Evolutionary conservation across 495 filamentous ascomycete genomes (phyloP), one percentile per base, ranked within the genome.

Genomic region (Lophiotrema nucula): DNA sequence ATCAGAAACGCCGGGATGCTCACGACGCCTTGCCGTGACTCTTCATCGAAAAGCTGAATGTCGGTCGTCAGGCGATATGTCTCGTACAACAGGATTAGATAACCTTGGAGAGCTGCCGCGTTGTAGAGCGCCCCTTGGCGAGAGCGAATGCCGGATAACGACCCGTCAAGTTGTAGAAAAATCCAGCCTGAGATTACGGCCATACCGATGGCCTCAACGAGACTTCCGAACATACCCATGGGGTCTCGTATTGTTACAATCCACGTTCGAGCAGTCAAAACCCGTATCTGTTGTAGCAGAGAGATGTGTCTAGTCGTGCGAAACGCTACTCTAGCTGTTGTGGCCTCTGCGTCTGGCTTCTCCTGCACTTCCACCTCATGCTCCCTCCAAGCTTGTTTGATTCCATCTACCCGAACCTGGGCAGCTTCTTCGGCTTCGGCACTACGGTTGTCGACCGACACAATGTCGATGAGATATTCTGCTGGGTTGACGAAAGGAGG

Each of bases 401-500:
- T 71, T 2, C 66, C 47, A 25, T 81, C 71, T 13, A 89, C 81
- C 5, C 85, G 75, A 5, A 68, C 64, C 25, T 74, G 72, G 3
- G 83, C 87, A 22, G 72, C 73, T 27, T 73, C 71, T 67, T 90
- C 85, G 21, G 81, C 71, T 48, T 83, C 83, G 3, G 78, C 72
- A 2, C 77, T 80, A 0, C 87, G 77, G 64, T 81, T 87, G 65
- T 90, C 87, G 51, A 88, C 72, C 1, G 87, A 84, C 4, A 86
- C 83, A 49, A 86, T 71, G 58, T 90, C 87, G 28, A 90, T 84
- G 31, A 89, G 56, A 64, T 81, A 87, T 62, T 89, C 87, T 0
- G 87, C 87, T 0, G 87, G 87, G 58, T 89, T 89, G 43, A 86
- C 83, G 59, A 88, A 88, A 4, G 78, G 69, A 21, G 84, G 87